phyloP scores from a whole-genome alignment of 1,284 basidiomycete genomes.

The Cutaneotrichosporon dermatis region DNA sequence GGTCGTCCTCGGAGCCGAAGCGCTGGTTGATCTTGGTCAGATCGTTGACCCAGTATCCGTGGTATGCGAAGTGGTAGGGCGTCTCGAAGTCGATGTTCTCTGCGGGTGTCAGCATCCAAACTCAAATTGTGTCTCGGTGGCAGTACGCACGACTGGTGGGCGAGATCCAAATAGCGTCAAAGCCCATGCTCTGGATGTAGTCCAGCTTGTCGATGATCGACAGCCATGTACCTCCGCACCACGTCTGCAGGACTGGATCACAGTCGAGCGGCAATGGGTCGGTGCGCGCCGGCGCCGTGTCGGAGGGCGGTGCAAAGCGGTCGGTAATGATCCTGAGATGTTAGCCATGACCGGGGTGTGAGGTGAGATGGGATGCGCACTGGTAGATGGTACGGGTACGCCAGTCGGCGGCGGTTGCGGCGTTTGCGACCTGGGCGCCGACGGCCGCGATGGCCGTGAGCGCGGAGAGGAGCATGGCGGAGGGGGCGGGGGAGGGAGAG shows the following conservation, averaged over 20 bases:
- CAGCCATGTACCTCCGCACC: constrained; percentile 74
- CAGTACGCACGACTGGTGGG: constrained; percentile 25
- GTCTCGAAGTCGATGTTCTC: constrained; percentile 66
- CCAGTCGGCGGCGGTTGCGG: constrained; percentile 44
- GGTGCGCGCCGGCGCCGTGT: constrained; percentile 54
- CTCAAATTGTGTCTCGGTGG: background rate
- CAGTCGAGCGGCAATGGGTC: constrained; percentile 48
- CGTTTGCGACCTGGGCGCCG: constrained; percentile 16
- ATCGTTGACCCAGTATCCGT: constrained; percentile 56
- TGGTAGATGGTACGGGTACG: constrained; percentile 47
- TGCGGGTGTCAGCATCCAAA: constrained; percentile 6
- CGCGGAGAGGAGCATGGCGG: constrained; percentile 1
- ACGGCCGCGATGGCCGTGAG: constrained; percentile 9
- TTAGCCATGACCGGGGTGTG: background rate
- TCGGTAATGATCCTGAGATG: constrained; percentile 64
- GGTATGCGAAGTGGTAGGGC: constrained; percentile 52
- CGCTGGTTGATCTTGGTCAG: constrained; percentile 61
- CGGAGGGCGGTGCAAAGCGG: constrained; percentile 61
- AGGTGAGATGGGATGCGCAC: constrained; percentile 28
- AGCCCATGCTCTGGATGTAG: constrained; percentile 71
- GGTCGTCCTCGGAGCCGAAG: constrained; percentile 65
- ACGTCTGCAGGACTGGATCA: constrained; percentile 44
- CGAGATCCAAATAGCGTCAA: constrained; percentile 62
- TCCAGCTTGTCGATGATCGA: constrained; percentile 68
- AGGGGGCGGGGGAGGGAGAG: background rate